Conservation (phyloP, 78 protist species). For the Speleostelium caveatum region DNA sequence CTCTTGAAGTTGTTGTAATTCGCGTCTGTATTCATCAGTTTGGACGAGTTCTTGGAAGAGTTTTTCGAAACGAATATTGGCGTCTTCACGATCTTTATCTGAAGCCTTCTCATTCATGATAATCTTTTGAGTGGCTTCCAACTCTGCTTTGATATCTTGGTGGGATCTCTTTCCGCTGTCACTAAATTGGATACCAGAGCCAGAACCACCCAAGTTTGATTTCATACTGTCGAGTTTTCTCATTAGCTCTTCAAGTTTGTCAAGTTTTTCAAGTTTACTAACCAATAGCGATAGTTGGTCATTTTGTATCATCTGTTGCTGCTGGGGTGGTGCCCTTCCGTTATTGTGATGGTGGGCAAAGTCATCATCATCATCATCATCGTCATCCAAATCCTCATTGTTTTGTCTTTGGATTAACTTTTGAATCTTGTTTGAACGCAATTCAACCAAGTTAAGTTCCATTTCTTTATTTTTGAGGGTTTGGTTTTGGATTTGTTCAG, state of each 20-base stretch:
- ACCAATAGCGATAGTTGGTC: conserved; percentile 50
- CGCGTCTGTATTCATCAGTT: conserved; percentile 68
- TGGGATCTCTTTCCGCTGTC: conserved; percentile 44
- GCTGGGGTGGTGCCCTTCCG: not conserved
- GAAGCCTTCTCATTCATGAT: conserved; percentile 39
- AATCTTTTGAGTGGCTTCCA: conserved; percentile 40
- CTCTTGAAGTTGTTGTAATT: conserved; percentile 39
- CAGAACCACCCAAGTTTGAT: not conserved
- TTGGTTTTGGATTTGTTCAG: conserved; percentile 18
- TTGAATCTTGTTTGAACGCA: conserved; percentile 10
- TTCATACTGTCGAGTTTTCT: conserved; percentile 73
- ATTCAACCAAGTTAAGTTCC: conserved; percentile 22
- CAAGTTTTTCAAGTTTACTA: conserved; percentile 76
- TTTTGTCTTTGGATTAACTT: not conserved
- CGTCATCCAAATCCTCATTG: not conserved
- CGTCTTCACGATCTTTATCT: conserved; percentile 74
- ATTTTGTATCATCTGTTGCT: not conserved
- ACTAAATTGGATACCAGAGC: not conserved
- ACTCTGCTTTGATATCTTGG: conserved; percentile 48
- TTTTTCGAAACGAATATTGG: conserved; percentile 82
- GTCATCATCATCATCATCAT: not conserved
- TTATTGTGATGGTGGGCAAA: too few species aligned
- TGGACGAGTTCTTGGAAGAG: conserved; percentile 53
- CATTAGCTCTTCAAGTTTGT: conserved; percentile 79
- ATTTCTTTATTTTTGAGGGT: conserved; percentile 42